Conservation (phyloP, 768 basidiomycete species). For the Rhodotorula taiwanensis region DNA sequence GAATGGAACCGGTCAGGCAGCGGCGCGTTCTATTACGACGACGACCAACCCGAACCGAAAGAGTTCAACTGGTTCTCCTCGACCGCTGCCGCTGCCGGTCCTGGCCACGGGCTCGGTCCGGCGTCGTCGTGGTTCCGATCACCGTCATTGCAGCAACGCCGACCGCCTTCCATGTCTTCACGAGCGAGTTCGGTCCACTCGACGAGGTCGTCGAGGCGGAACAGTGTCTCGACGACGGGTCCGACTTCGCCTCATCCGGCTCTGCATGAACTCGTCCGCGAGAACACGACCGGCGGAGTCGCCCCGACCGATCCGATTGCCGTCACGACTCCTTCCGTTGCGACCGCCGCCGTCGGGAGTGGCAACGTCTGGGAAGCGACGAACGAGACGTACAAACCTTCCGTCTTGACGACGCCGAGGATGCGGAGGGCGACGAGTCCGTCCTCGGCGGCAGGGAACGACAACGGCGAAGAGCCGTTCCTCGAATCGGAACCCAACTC, state of each 20-base stretch:
- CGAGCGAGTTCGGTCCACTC: constrained; percentile 2
- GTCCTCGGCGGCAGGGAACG: not conserved
- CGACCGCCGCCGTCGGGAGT: not conserved
- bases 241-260: constrained; percentile 7
- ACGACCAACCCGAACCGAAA: too few species aligned
- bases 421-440: constrained; percentile 14
- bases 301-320: not conserved
- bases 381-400: constrained; percentile 28
- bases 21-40: not conserved
- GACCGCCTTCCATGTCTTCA: not conserved
- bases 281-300: constrained; percentile 31
- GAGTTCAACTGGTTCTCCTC: constrained; percentile 6
- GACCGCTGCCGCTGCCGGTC: not conserved
- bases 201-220: not conserved
- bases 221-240: not conserved
- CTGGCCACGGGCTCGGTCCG: not conserved
- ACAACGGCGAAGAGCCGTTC: constrained; percentile 10
- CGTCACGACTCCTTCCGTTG: not conserved
- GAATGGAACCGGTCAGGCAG: not conserved
- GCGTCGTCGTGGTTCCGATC: not conserved
- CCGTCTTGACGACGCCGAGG: constrained; percentile 8
- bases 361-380: constrained; percentile 23
- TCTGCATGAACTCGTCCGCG: constrained; percentile 23
- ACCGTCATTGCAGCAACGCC: not conserved
- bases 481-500: constrained; percentile 26